phyloP scores from a whole-genome alignment of 768 basidiomycete genomes.

The Chalciporus pseudorubinellus region DNA sequence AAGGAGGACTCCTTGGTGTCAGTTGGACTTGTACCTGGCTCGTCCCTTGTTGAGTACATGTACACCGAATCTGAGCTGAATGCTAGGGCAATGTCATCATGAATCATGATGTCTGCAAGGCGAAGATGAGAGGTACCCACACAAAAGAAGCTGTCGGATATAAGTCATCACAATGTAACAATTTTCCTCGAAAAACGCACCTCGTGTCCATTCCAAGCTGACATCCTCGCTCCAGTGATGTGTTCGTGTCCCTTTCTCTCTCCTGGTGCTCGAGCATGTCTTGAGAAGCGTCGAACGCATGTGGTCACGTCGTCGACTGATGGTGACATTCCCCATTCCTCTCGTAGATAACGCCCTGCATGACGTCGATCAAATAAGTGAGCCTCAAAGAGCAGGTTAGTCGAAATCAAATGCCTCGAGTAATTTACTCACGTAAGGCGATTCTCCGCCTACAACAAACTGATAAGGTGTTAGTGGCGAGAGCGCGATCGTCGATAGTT shows the following conservation, averaged over 20 bases:
- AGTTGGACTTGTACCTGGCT: conserved; percentile 36
- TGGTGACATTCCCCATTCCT: conserved; percentile 68
- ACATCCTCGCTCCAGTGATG: conserved; percentile 75
- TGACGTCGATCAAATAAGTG: conserved; percentile 79
- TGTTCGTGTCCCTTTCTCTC: conserved; percentile 49
- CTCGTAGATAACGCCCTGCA: conserved; percentile 53
- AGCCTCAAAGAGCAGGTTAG: conserved; percentile 10
- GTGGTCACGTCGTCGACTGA: conserved; percentile 54
- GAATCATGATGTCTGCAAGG: conserved; percentile 4
- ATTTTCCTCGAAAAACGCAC: conserved; percentile 35
- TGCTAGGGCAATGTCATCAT: conserved; percentile 40
- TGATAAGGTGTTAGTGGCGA: conserved; percentile 81
- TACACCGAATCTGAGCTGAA: conserved; percentile 73
- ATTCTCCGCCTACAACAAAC: conserved; percentile 81
- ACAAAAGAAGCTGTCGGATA: conserved; percentile 53
- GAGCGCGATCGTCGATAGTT: conserved; percentile 70
- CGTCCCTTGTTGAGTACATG: conserved; percentile 69
- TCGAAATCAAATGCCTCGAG: neutral
- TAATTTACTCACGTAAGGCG: conserved; percentile 58
- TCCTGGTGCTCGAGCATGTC: conserved; percentile 36
- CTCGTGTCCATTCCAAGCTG: conserved; percentile 70
- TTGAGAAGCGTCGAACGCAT: conserved; percentile 80
- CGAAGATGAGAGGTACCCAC: conserved; percentile 38
- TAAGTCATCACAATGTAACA: conserved; percentile 10
- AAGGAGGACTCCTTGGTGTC: conserved; percentile 21